Base-by-base conservation (phyloP, 2,329 filamentous ascomycete species). In the Ophiocordyceps camponoti-leonardi region DNA sequence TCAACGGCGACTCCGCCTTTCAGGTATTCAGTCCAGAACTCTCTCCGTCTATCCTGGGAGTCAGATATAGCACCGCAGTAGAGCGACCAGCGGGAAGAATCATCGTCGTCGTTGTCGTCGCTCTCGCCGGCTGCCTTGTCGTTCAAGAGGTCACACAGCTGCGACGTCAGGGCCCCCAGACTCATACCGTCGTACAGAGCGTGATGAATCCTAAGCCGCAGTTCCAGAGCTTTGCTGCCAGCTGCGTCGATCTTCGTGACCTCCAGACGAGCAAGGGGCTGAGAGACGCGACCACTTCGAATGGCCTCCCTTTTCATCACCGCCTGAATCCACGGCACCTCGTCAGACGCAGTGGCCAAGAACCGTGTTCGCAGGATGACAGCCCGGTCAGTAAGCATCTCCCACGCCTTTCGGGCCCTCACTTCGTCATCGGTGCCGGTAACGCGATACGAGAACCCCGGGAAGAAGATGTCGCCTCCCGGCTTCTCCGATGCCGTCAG, bases 131-230 rank as follows among this genome's bases (percentile, higher is more conserved):
- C 42, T 1, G 41, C 1, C 2, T 50, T 53, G 53, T 40, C 53
- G 45, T 18, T 26, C 3, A 51, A 16, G 13, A 51, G 23, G 35
- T 52, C 44, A 22, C 52, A 49, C 11, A 54, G 44, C 14, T 59
- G 55, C 2, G 69, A 56, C 20, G 86, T 64, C 6, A 94, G 63
- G 0, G 71, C 57, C 1, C 79, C 75, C 5, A 95, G 66, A 53
- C 84, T 92, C 48, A 93, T 71, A 6, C 81, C 87, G 58, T 95
- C 90, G 56, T 95, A 96, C 0, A 95, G 67, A 0, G 84, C 83
- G 58, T 96, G 88, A 50, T 94, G 87, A 5, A 95, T 80, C 23
- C 68, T 68, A 6, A 86, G 66, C 2, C 72, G 62, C 4, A 78
- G 46, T 0, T 50, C 39, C 53, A 51, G 48, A 0, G 52, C 49